phyloP scores from a whole-genome alignment of 805 yeast species.

The Candida golubevii region DNA sequence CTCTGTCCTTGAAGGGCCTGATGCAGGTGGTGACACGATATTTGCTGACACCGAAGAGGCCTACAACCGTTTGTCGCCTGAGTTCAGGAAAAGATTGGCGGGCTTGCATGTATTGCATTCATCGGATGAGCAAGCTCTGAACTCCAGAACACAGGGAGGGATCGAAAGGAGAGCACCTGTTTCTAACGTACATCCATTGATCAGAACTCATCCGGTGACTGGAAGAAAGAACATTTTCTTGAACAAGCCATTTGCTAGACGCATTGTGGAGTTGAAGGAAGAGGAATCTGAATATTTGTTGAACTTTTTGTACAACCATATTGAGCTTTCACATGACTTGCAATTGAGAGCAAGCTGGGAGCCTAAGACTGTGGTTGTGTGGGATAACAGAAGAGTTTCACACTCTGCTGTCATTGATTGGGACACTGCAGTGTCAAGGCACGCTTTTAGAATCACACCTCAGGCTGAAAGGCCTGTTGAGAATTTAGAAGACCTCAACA shows the following conservation, averaged over 20 bases:
- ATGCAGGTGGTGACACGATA: slow-evolving; percentile 74
- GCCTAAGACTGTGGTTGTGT: slow-evolving; percentile 63
- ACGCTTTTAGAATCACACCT: slow-evolving; percentile 69
- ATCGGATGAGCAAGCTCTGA: slow-evolving; percentile 64
- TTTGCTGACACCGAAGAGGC: slow-evolving; percentile 72
- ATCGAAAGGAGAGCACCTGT: slow-evolving; percentile 63
- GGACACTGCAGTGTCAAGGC: slow-evolving; percentile 58
- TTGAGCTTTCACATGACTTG: slow-evolving; percentile 52
- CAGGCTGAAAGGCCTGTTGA: slow-evolving; percentile 68
- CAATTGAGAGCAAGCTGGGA: slow-evolving; percentile 71
- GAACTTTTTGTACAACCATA: slow-evolving; percentile 50
- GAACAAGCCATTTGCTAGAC: slow-evolving; percentile 58
- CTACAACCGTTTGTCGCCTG: slow-evolving; percentile 65
- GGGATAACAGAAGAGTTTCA: slow-evolving; percentile 73
- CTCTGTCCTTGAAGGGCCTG: slow-evolving; percentile 53
- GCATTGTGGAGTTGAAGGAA: slow-evolving; percentile 66
- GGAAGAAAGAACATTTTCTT: slow-evolving; percentile 55
- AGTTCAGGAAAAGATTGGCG: slow-evolving; percentile 51
- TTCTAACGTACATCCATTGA: slow-evolving; percentile 62
- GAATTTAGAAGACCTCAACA: slow-evolving; percentile 35
- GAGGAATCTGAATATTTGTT: slow-evolving; percentile 66
- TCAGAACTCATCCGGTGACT: slow-evolving; percentile 70
- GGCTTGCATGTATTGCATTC: slow-evolving; percentile 69
- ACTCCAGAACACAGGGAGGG: slow-evolving; percentile 52
- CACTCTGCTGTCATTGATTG: slow-evolving; percentile 73